Percentiles rank a stretch among this genome's conserved stretches.
These are phyloP conservation scores for Edaphochlamys debaryana DNA, from an alignment of 139 green algal genomes.

Conservation along the genomic window DNA sequence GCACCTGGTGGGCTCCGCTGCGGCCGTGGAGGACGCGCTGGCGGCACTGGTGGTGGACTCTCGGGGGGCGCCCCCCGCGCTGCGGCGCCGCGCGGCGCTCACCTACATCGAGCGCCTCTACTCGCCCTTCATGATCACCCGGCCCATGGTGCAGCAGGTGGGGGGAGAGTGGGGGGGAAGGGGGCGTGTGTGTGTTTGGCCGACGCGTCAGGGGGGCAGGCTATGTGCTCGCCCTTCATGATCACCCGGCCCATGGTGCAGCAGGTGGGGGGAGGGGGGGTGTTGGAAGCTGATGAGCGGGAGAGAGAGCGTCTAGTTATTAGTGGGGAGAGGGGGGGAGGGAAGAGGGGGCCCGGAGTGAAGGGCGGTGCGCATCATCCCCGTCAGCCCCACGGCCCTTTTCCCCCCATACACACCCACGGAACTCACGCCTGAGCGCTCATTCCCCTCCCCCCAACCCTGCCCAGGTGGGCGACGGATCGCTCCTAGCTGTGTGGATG, in stretches of 20 bases:
- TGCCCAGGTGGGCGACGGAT: background rate
- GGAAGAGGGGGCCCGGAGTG: too few species aligned
- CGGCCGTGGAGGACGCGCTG: slow-evolving; percentile 94
- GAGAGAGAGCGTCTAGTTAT: too few species aligned
- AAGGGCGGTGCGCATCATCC: too few species aligned
- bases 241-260: too few species aligned
- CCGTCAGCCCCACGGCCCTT: too few species aligned
- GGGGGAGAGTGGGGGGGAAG: too few species aligned
- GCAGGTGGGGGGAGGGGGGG: too few species aligned
- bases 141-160: too few species aligned
- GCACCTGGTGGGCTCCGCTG: slow-evolving; percentile 86
- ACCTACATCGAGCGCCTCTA: slow-evolving; percentile 94
- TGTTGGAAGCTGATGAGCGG: too few species aligned
- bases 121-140: slow-evolving; percentile 69
- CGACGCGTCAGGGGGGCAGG: background rate
- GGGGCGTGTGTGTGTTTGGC: too few species aligned
- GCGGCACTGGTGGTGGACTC: slow-evolving; percentile 82
- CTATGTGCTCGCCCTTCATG: slow-evolving; percentile 85
- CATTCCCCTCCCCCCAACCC: background rate
- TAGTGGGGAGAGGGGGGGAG: too few species aligned
- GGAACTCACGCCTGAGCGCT: background rate
- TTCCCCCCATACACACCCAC: too few species aligned
- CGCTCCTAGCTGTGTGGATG: slow-evolving; percentile 53
- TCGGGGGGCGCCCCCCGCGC: background rate
- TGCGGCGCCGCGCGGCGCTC: slow-evolving; percentile 71